These are phyloP conservation scores for Geoglossum cookeanum DNA, from an alignment of 2,329 filamentous ascomycete species.

Conservation along the genomic window DNA sequence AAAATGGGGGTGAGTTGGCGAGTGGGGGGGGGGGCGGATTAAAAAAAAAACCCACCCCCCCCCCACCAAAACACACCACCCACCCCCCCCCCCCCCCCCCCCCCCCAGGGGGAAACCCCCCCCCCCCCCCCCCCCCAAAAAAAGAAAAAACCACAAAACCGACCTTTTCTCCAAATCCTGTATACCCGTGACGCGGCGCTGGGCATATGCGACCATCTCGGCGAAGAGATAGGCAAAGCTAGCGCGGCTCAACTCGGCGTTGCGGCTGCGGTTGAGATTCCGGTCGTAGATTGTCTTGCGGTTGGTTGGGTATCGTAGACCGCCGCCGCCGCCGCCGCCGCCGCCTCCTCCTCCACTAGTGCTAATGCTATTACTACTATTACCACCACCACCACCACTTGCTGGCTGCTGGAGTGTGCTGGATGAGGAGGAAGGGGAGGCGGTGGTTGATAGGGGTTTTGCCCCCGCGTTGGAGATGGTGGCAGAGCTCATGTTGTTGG, in stretches of 20 bases:
- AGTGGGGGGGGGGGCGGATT: too few relatives aligned
- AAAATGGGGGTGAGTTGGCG: too few relatives aligned
- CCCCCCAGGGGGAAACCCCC: background rate
- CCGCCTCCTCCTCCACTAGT: too few relatives aligned
- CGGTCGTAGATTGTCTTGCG: constrained; percentile 98
- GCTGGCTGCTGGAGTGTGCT: background rate
- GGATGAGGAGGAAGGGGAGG: background rate
- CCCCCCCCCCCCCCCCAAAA: background rate
- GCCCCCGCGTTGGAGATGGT: background rate
- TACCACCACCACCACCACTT: too few relatives aligned
- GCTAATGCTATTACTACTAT: too few relatives aligned
- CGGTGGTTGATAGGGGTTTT: background rate
- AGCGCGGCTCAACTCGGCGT: constrained; percentile 74
- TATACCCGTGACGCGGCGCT: constrained; percentile 75
- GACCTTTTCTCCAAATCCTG: constrained; percentile 83
- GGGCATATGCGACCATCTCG: constrained; percentile 93
- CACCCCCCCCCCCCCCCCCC: too few relatives aligned
- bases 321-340: too few relatives aligned
- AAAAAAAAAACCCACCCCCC: too few relatives aligned
- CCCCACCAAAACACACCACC: too few relatives aligned
- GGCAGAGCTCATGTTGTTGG: background rate
- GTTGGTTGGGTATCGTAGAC: constrained; percentile 73
- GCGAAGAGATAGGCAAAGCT: constrained; percentile 93
- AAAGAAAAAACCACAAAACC: background rate
- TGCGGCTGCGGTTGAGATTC: constrained; percentile 75